Evolutionary conservation across 2,329 filamentous ascomycete species (phyloP).

Genomic region (Xylaria hypoxylon): DNA sequence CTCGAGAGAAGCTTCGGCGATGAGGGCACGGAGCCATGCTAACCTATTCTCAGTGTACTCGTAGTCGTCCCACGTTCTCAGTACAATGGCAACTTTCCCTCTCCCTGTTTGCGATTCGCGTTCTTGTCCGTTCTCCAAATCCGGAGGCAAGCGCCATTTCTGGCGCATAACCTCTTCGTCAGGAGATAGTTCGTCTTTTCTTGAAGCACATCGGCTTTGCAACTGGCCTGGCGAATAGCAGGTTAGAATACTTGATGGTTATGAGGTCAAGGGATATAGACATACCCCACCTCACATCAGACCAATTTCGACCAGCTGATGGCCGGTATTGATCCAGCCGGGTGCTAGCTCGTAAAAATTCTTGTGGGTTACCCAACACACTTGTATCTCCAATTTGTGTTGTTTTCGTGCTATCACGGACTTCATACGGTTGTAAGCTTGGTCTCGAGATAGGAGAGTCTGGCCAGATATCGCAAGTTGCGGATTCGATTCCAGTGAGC

Average conservation of each 20-base stretch:
- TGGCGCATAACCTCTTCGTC: slow-evolving; percentile 17
- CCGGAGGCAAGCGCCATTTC: slow-evolving; percentile 23
- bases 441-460: not conserved
- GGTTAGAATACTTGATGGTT: not conserved
- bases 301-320: slow-evolving; percentile 31
- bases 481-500: not conserved
- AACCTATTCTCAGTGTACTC: slow-evolving; percentile 69
- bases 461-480: slow-evolving; percentile 3
- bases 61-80: slow-evolving; percentile 69
- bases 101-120: not conserved
- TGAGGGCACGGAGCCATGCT: slow-evolving; percentile 70
- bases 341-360: slow-evolving; percentile 23
- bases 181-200: slow-evolving; percentile 6
- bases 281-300: slow-evolving; percentile 39
- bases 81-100: slow-evolving; percentile 58
- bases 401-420: slow-evolving; percentile 1
- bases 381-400: slow-evolving; percentile 30
- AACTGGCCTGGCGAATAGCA: not conserved
- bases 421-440: not conserved
- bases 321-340: slow-evolving; percentile 33
- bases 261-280: not conserved
- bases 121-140: not conserved
- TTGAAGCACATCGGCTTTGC: slow-evolving; percentile 15
- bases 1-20: slow-evolving; percentile 69
- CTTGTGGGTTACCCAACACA: slow-evolving; percentile 26